These are phyloP conservation scores for Penicillium sclerotigenum DNA, from an alignment of 2,329 filamentous ascomycete genomes.

Conservation along the genomic window DNA sequence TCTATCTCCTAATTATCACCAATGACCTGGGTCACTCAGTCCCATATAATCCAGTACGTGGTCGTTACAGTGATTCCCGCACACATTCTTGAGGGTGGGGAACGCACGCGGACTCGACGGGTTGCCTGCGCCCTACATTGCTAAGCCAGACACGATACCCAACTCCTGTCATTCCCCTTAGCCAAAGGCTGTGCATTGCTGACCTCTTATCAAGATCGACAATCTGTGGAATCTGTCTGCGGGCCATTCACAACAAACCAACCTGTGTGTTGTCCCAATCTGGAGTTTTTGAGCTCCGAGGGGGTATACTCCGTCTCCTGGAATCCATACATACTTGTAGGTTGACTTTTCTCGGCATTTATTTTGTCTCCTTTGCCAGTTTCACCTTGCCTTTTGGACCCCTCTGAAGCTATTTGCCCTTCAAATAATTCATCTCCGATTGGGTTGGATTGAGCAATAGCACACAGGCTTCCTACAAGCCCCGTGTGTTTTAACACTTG, in stretches of 20 bases:
- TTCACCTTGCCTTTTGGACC: background rate
- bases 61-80: conserved; percentile 8
- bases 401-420: conserved; percentile 2
- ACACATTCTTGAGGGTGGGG: conserved; percentile 20
- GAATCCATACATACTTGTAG: conserved; percentile 21
- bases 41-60: background rate
- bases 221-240: conserved; percentile 13
- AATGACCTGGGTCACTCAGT: background rate
- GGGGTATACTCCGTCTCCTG: background rate
- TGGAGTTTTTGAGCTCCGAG: conserved; percentile 4
- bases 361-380: background rate
- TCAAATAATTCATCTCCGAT: conserved; percentile 3
- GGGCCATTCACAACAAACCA: conserved; percentile 17
- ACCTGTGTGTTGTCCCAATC: conserved; percentile 4
- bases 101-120: conserved; percentile 4
- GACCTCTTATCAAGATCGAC: conserved; percentile 19
- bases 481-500: background rate
- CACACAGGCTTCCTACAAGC: background rate
- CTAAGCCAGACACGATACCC: conserved; percentile 8
- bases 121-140: conserved; percentile 22
- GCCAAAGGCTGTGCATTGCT: background rate
- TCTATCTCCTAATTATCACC: background rate
- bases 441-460: conserved; percentile 11
- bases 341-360: background rate
- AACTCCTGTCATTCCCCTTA: background rate